Conservation (phyloP, 345 rosid genomes). For the Ceriops tagal region DNA sequence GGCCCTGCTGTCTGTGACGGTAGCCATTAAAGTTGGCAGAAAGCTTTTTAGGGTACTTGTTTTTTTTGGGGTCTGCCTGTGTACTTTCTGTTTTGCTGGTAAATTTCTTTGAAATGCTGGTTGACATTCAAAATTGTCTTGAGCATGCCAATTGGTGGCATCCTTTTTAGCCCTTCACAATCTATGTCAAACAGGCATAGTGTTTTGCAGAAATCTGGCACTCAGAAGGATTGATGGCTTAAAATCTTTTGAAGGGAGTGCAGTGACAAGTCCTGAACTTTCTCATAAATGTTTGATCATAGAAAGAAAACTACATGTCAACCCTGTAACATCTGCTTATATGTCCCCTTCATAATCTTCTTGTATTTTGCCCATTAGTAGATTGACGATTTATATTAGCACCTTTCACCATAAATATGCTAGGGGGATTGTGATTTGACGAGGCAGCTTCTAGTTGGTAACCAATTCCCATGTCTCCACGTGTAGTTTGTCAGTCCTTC, state of each 20-base stretch:
- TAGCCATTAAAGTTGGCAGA: constrained; percentile 5
- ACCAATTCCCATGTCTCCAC: background rate
- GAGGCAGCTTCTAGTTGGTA: no score
- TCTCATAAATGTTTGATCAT: no score
- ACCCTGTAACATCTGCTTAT: no score
- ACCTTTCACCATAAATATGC: background rate
- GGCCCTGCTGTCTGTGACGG: constrained; percentile 25
- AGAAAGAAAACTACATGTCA: no score
- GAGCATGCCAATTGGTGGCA: constrained; percentile 10
- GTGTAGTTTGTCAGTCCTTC: constrained; percentile 7
- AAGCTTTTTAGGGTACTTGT: constrained; percentile 1
- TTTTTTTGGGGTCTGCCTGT: constrained; percentile 6
- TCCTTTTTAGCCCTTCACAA: constrained; percentile 8
- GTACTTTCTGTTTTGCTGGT: constrained; percentile 18
- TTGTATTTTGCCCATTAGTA: no score
- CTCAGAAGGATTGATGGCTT: constrained; percentile 5
- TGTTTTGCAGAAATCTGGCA: constrained; percentile 9
- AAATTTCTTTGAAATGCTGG: constrained; percentile 25
- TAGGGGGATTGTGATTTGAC: no score
- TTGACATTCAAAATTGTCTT: constrained; percentile 21
- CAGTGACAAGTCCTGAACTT: background rate
- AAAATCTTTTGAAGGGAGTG: constrained; percentile 9
- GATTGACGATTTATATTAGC: background rate
- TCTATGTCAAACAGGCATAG: constrained; percentile 15
- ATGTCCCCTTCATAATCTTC: background rate